phyloP scores from a whole-genome alignment of 768 basidiomycete genomes.

The Bullera alba region DNA sequence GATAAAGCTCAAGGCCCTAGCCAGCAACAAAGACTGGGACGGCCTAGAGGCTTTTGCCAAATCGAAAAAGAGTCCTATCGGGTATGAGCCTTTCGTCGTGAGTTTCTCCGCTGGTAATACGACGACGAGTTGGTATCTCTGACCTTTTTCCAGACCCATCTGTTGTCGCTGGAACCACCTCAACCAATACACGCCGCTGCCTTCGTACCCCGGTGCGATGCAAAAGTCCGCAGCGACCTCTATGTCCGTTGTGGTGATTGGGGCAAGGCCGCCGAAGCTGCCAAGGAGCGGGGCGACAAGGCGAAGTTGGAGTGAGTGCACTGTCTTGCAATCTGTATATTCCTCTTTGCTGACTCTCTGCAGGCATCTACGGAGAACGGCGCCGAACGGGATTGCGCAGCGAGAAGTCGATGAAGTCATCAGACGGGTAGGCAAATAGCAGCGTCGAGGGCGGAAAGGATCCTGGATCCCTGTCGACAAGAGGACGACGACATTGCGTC shows the following conservation, averaged over 20 bases:
- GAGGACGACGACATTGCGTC: too few relatives aligned
- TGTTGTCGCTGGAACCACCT: slow-evolving; percentile 47
- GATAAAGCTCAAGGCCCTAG: slow-evolving; percentile 75
- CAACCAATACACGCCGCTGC: slow-evolving; percentile 60
- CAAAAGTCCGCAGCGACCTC: slow-evolving; percentile 70
- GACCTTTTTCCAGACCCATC: slow-evolving; percentile 26
- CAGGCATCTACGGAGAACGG: slow-evolving; percentile 65
- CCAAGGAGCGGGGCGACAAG: slow-evolving; percentile 82
- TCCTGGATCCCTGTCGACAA: too few relatives aligned
- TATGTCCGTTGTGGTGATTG: slow-evolving; percentile 88
- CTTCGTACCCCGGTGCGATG: slow-evolving; percentile 80
- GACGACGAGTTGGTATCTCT: not conserved
- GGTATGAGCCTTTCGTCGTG: slow-evolving; percentile 62
- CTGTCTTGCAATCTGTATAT: not conserved
- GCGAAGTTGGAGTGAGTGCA: slow-evolving; percentile 69
- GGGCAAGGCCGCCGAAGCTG: slow-evolving; percentile 77
- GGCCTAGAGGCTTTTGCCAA: slow-evolving; percentile 76
- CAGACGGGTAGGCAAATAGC: too few relatives aligned
- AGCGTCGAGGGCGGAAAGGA: too few relatives aligned
- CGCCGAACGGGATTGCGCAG: slow-evolving; percentile 72
- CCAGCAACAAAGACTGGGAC: slow-evolving; percentile 74
- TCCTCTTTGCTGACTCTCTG: slow-evolving; percentile 7
- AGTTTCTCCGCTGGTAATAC: slow-evolving; percentile 8
- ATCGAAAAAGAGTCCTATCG: slow-evolving; percentile 85
- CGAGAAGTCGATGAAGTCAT: slow-evolving; percentile 60